These are phyloP conservation scores for Candida pseudoviswanathii DNA, from an alignment of 1,139 yeast genomes.

Conservation along the genomic window DNA sequence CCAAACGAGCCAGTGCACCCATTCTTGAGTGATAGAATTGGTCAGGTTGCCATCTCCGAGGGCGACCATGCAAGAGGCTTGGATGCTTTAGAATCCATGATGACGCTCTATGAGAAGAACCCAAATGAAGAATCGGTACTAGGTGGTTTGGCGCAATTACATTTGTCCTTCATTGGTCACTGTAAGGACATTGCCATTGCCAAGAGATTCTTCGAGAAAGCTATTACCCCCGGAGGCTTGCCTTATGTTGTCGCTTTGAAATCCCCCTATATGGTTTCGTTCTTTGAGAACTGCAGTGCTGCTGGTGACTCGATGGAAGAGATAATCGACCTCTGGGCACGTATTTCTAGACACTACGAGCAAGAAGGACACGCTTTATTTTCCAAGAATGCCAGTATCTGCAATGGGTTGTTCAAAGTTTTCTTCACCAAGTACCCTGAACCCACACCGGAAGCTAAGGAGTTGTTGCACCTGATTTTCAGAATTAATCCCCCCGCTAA, in stretches of 20 bases:
- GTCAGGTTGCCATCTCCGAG: conserved; percentile 41
- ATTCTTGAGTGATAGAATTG: conserved; percentile 38
- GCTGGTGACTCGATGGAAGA: conserved; percentile 59
- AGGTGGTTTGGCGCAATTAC: conserved; percentile 55
- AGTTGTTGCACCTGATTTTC: conserved; percentile 59
- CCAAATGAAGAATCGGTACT: conserved; percentile 21
- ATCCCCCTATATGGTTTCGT: conserved; percentile 72
- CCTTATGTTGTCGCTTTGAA: conserved; percentile 75
- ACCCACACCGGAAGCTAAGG: conserved; percentile 58
- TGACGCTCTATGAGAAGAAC: conserved; percentile 29
- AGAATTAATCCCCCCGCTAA: conserved; percentile 60
- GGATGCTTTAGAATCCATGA: conserved; percentile 42
- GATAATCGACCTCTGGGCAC: conserved; percentile 61
- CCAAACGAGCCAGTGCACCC: conserved; percentile 23
- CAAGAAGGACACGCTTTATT: conserved; percentile 6
- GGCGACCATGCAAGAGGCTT: conserved; percentile 45
- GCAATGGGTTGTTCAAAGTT: conserved; percentile 66
- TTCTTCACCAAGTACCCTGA: conserved; percentile 64
- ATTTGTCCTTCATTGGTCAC: conserved; percentile 78
- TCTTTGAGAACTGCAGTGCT: conserved; percentile 64
- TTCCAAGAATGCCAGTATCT: conserved; percentile 65
- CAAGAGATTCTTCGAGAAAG: conserved; percentile 71
- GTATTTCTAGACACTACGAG: conserved; percentile 9
- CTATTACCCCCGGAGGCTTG: conserved; percentile 57
- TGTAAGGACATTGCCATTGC: conserved; percentile 77